A percentile compares a stretch with the other conserved stretches of the same genome.
phyloP scores from a whole-genome alignment of 805 yeast genomes.

The Candida nanaspora region DNA sequence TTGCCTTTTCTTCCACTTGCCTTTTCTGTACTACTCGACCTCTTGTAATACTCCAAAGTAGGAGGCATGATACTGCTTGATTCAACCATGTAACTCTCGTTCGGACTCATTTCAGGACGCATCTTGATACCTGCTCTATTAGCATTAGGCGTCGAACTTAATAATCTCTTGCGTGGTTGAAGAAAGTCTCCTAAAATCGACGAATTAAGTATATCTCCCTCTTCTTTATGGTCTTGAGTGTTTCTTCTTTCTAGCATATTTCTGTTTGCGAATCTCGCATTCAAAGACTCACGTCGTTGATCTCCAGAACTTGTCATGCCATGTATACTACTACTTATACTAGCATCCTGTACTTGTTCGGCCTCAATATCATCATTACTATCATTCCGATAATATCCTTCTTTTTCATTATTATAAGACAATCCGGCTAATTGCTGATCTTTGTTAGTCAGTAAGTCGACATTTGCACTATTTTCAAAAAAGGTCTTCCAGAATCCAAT shows the following conservation, averaged over 20 bases:
- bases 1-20: no score
- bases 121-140: neutral
- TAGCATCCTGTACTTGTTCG: neutral
- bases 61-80: neutral
- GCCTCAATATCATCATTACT: neutral
- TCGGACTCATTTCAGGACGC: neutral
- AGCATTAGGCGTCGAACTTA: neutral
- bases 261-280: neutral
- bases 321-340: neutral
- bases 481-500: conserved; percentile 72
- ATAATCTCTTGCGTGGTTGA: neutral
- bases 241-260: neutral
- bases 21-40: neutral
- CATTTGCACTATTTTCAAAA: conserved; percentile 44
- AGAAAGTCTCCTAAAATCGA: neutral
- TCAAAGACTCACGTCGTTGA: neutral
- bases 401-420: neutral
- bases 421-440: neutral
- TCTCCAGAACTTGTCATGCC: neutral
- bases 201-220: neutral
- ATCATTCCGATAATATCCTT: neutral
- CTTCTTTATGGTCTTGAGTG: neutral
- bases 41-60: neutral
- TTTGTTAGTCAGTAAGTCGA: conserved; percentile 15
- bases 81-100: neutral